These are phyloP conservation scores for Trichoderma oligosporum DNA, from an alignment of 2,329 filamentous ascomycete genomes.

Conservation along the genomic window DNA sequence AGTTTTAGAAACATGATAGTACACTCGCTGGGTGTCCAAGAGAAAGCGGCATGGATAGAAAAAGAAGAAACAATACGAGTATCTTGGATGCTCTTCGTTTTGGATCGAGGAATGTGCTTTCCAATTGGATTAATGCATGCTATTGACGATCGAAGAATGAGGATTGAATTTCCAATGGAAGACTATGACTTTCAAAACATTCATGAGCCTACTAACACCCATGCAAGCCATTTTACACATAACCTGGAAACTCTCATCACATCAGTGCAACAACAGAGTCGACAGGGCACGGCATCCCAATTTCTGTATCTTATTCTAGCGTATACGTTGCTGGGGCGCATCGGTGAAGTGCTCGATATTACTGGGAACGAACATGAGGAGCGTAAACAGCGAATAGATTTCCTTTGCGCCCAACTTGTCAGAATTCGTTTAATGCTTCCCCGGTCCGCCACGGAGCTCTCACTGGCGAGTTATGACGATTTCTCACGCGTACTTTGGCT, in stretches of 20 bases:
- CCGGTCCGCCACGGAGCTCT: constrained; percentile 24
- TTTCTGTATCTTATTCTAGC: constrained; percentile 26
- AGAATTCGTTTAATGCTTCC: constrained; percentile 26
- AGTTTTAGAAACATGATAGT: constrained; percentile 1
- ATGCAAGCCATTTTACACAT: constrained; percentile 2
- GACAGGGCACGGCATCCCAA: constrained; percentile 14
- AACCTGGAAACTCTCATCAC: constrained; percentile 24
- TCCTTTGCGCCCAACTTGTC: constrained; percentile 20
- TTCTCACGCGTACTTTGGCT: constrained; percentile 25
- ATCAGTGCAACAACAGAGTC: constrained; percentile 17
- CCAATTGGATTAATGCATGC: constrained; percentile 26
- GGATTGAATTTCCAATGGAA: constrained; percentile 25
- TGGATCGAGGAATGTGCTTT: constrained; percentile 27
- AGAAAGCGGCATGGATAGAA: constrained; percentile 21
- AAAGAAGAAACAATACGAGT: constrained; percentile 24
- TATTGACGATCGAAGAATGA: constrained; percentile 27
- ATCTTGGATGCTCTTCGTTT: constrained; percentile 27
- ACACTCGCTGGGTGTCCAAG: constrained; percentile 15
- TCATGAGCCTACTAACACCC: not conserved
- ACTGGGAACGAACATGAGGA: constrained; percentile 19
- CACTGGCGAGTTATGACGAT: constrained; percentile 21
- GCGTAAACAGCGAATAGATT: constrained; percentile 17
- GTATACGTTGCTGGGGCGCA: constrained; percentile 24
- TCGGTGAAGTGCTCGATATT: constrained; percentile 23
- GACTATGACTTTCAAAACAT: constrained; percentile 23